Conservation (phyloP, 2,329 filamentous ascomycete species). For the Orbilia javanica region DNA sequence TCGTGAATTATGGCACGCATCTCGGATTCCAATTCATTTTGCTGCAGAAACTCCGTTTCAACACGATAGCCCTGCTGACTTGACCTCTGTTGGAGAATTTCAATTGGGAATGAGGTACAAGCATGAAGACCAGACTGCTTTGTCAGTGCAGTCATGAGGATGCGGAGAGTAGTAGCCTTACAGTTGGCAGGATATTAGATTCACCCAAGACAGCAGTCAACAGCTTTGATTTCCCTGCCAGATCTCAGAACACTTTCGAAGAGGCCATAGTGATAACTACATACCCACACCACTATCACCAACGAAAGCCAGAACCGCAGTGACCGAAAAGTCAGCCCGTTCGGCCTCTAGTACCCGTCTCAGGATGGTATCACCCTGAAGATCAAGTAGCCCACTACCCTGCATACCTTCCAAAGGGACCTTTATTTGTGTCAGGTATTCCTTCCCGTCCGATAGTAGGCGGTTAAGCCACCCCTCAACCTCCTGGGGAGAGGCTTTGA, state of each 20-base stretch:
- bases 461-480: neutral
- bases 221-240: constrained; percentile 24
- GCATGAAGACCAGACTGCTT: constrained; percentile 13
- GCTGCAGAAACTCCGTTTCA: constrained; percentile 1
- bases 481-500: neutral
- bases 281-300: constrained; percentile 22
- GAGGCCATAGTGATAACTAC: neutral
- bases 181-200: constrained; percentile 12
- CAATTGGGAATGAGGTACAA: constrained; percentile 16
- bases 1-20: constrained; percentile 13
- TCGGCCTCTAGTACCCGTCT: neutral
- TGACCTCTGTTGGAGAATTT: neutral
- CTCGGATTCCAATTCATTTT: constrained; percentile 20
- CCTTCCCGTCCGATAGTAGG: neutral
- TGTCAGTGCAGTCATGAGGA: neutral
- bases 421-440: neutral
- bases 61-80: neutral
- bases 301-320: constrained; percentile 15
- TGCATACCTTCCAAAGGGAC: neutral
- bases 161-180: neutral
- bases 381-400: neutral
- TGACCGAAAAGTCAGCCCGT: constrained; percentile 3
- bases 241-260: neutral
- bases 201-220: constrained; percentile 16
- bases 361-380: neutral